phyloP scores from a whole-genome alignment of 1,139 yeast genomes.

The Pichia sp. region DNA sequence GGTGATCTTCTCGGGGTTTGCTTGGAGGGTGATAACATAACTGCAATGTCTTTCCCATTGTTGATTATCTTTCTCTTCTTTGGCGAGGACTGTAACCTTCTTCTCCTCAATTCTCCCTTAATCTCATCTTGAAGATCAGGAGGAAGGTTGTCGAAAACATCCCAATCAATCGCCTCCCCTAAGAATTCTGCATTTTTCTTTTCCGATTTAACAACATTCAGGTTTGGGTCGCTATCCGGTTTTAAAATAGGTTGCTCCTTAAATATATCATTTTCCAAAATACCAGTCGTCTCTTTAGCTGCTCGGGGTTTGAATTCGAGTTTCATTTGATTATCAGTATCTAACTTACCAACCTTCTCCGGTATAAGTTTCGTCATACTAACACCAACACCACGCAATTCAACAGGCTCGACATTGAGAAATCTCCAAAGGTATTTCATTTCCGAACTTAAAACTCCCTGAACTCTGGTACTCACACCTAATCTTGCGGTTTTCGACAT shows the following conservation, averaged over 20 bases:
- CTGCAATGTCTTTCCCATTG: slow-evolving; percentile 18
- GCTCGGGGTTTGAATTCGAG: slow-evolving; percentile 36
- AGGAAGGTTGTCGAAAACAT: slow-evolving; percentile 54
- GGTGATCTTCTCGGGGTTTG: not conserved
- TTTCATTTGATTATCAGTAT: slow-evolving; percentile 40
- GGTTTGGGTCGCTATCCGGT: no score
- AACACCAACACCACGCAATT: slow-evolving; percentile 77
- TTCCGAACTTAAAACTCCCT: slow-evolving; percentile 61
- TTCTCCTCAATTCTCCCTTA: slow-evolving; percentile 39
- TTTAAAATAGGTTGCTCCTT: not conserved
- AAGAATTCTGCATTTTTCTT: not conserved
- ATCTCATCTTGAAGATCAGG: slow-evolving; percentile 50
- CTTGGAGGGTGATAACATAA: slow-evolving; percentile 23
- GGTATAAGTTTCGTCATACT: slow-evolving; percentile 57
- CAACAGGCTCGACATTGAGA: slow-evolving; percentile 53
- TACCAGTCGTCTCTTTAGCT: not conserved
- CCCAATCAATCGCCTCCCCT: slow-evolving; percentile 44
- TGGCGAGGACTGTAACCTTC: slow-evolving; percentile 25
- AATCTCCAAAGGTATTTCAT: slow-evolving; percentile 55
- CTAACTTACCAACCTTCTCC: slow-evolving; percentile 31
- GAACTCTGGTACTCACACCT: slow-evolving; percentile 64
- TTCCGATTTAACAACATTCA: not conserved
- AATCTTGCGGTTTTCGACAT: slow-evolving; percentile 56
- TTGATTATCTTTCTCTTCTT: slow-evolving; percentile 14
- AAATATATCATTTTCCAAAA: not conserved